Conservation (phyloP, 2,329 filamentous ascomycete species). For the Colletotrichum filicis region DNA sequence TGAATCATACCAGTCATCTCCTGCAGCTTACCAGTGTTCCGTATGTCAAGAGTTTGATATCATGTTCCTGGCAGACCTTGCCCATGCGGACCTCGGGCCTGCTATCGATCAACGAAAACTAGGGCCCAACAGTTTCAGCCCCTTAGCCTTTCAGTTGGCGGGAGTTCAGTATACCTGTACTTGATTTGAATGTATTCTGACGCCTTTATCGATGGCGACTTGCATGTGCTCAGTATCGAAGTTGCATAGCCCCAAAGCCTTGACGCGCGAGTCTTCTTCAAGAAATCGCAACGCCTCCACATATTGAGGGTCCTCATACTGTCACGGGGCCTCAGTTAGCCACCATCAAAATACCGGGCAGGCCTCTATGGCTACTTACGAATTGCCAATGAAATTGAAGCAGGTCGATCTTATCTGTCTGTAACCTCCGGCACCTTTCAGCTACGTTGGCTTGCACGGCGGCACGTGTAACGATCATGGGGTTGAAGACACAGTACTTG, state of each 20-base stretch:
- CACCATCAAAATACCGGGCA: too few species aligned
- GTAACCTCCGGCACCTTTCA: constrained; percentile 46
- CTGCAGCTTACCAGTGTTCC: constrained; percentile 10
- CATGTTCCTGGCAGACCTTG: constrained; percentile 6
- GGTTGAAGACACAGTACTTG: constrained; percentile 49
- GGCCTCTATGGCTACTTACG: constrained; percentile 37
- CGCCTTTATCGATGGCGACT: not conserved
- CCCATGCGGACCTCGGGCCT: constrained; percentile 15
- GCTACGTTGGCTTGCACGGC: constrained; percentile 43
- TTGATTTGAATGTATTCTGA: constrained; percentile 23
- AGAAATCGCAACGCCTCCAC: constrained; percentile 17
- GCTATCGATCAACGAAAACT: constrained; percentile 26
- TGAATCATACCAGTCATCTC: not conserved
- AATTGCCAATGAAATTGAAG: constrained; percentile 51
- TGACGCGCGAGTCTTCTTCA: constrained; percentile 1
- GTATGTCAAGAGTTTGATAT: constrained; percentile 19
- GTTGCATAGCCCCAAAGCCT: constrained; percentile 20
- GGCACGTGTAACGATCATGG: constrained; percentile 41
- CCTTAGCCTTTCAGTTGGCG: not conserved
- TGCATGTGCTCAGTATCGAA: constrained; percentile 21
- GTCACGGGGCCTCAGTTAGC: not conserved
- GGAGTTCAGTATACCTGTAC: constrained; percentile 11
- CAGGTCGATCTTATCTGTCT: constrained; percentile 45
- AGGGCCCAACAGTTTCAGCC: too few species aligned
- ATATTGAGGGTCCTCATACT: constrained; percentile 28